These are phyloP conservation scores for Ascochyta clinopodiicola DNA, from an alignment of 2,329 filamentous ascomycete species.

Conservation along the genomic window DNA sequence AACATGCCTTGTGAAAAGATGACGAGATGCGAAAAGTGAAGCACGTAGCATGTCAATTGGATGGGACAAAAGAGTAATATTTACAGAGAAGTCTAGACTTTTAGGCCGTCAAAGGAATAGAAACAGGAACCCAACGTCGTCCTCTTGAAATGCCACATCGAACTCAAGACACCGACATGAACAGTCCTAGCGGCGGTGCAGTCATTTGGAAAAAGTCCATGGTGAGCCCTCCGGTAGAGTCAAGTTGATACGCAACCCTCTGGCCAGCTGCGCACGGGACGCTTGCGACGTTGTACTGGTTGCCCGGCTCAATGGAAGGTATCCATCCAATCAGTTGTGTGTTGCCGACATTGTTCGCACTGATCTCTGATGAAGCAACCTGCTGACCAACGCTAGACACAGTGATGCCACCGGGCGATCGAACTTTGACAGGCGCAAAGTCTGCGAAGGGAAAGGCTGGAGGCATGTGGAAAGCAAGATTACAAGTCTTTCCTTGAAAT, in stretches of 20 bases:
- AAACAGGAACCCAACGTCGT: conserved; percentile 3
- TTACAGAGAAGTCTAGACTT: conserved; percentile 11
- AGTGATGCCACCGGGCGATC: conserved; percentile 44
- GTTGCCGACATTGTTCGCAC: conserved; percentile 12
- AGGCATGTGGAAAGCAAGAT: conserved; percentile 57
- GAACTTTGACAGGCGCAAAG: conserved; percentile 43
- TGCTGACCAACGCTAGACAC: conserved; percentile 33
- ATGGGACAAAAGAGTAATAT: conserved; percentile 8
- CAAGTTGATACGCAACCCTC: conserved; percentile 31
- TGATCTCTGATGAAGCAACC: conserved; percentile 13
- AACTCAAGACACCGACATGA: conserved; percentile 22
- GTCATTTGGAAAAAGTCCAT: conserved; percentile 40
- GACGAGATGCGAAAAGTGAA: too few species aligned
- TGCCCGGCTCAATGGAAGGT: conserved; percentile 18
- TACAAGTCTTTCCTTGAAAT: conserved; percentile 54
- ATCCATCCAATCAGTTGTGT: conserved; percentile 23
- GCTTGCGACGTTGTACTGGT: conserved; percentile 31
- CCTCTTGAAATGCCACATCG: neutral
- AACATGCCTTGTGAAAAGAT: too few species aligned
- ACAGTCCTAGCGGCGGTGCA: conserved; percentile 30
- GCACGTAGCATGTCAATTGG: too few species aligned
- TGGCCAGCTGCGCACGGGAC: conserved; percentile 35
- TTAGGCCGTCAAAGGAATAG: conserved; percentile 10
- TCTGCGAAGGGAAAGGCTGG: conserved; percentile 38
- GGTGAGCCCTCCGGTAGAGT: conserved; percentile 30